A percentile compares a stretch with the other conserved stretches of the same genome.
Conservation (phyloP, 495 filamentous ascomycete species). For the Astrocystis sublimbata region DNA sequence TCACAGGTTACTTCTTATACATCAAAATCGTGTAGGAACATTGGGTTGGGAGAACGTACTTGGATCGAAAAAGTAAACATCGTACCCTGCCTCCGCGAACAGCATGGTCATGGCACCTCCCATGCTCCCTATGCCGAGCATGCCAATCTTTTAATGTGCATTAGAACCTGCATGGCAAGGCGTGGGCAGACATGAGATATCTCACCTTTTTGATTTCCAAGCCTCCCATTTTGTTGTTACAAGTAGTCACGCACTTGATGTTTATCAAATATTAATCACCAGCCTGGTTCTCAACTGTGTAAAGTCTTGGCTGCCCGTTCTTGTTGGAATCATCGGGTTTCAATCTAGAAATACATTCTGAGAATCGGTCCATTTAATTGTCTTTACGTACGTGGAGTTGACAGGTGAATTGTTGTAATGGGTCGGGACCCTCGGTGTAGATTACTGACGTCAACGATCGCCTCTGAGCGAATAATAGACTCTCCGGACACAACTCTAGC, state of each 20-base stretch:
- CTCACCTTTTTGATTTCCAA: conserved; percentile 11
- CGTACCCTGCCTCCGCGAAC: conserved; percentile 61
- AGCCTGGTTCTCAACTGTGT: neutral
- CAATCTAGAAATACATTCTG: neutral
- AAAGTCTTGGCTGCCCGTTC: neutral
- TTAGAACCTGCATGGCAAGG: neutral
- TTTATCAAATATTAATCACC: neutral
- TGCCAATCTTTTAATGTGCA: conserved; percentile 49
- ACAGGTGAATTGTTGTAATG: neutral
- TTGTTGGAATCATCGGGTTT: neutral
- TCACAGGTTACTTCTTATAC: neutral
- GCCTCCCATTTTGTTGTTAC: neutral
- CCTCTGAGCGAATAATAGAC: neutral
- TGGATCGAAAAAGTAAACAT: conserved; percentile 64
- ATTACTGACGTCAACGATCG: conserved; percentile 10
- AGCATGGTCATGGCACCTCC: conserved; percentile 65
- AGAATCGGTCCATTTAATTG: neutral
- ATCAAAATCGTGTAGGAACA: neutral
- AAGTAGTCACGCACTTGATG: neutral
- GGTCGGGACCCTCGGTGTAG: neutral
- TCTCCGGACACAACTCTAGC: neutral
- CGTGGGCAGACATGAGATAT: neutral
- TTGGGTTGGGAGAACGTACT: conserved; percentile 14
- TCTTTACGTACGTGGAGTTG: neutral
- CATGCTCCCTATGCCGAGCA: conserved; percentile 68